Conservation (phyloP, 495 filamentous ascomycete species). For the Xylaria flabelliformis region DNA sequence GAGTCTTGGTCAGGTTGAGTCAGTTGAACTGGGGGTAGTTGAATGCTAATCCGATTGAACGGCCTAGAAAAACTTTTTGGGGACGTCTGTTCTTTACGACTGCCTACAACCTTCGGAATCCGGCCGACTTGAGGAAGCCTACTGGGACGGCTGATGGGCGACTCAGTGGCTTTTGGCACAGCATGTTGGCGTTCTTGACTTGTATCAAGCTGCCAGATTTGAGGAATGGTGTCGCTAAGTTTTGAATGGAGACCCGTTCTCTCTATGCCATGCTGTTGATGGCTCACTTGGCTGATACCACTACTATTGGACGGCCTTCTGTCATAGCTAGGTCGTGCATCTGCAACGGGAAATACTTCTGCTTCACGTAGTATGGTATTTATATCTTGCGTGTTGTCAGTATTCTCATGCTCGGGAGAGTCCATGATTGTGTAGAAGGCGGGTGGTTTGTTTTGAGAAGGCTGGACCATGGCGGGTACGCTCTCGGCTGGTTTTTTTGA, state of each 20-base stretch:
- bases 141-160: conserved; percentile 44
- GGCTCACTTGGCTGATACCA: conserved; percentile 26
- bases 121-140: conserved; percentile 82
- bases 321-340: conserved; percentile 6
- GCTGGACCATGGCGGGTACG: conserved; percentile 51
- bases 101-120: conserved; percentile 86
- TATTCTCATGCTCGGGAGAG: conserved; percentile 65
- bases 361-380: conserved; percentile 70
- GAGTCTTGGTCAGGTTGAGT: conserved; percentile 48
- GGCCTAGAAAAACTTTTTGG: conserved; percentile 87
- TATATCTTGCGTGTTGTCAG: conserved; percentile 63
- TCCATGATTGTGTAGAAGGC: conserved; percentile 89
- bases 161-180: conserved; percentile 14
- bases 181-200: conserved; percentile 10
- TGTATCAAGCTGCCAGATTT: conserved; percentile 10
- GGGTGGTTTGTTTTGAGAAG: conserved; percentile 50
- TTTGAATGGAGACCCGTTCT: neutral
- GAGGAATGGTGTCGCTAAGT: conserved; percentile 1
- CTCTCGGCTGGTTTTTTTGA: conserved; percentile 45
- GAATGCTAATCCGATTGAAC: conserved; percentile 58
- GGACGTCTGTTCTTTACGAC: conserved; percentile 71
- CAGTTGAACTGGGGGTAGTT: conserved; percentile 48
- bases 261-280: conserved; percentile 4
- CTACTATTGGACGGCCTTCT: conserved; percentile 31
- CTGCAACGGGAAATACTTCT: conserved; percentile 41